phyloP scores from a whole-genome alignment of 192 early-diverging fungal species.

The Backusella liffmaniae region DNA sequence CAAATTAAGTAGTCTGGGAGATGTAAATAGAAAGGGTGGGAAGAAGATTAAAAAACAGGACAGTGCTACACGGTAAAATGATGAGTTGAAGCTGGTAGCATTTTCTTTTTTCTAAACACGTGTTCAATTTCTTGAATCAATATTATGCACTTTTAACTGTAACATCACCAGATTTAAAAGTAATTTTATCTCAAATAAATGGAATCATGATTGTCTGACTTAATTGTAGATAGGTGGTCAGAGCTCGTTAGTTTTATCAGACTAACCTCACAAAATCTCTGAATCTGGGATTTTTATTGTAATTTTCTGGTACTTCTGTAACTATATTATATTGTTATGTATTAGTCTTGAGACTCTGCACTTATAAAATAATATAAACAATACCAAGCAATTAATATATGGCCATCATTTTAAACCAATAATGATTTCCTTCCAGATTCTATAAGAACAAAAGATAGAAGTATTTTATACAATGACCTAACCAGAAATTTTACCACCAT shows the following conservation, averaged over 20 bases:
- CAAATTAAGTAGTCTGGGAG: not conserved
- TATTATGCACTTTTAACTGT: not conserved
- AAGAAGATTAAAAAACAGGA: not conserved
- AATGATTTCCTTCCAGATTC: not conserved
- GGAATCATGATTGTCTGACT: not conserved
- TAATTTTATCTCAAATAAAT: not conserved
- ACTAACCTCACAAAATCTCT: conserved; percentile 2
- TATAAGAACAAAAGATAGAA: not conserved
- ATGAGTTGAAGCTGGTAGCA: not conserved
- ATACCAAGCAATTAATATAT: not conserved
- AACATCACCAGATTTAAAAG: not conserved
- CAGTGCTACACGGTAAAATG: not conserved
- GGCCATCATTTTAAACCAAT: not conserved
- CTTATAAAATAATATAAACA: no score
- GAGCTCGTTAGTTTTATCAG: not conserved
- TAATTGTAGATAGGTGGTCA: not conserved
- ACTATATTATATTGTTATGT: not conserved
- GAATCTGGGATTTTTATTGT: not conserved
- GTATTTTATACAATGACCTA: not conserved
- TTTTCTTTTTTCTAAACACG: not conserved
- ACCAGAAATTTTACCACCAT: not conserved
- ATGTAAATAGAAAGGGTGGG: not conserved
- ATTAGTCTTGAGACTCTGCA: not conserved
- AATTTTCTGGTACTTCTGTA: not conserved
- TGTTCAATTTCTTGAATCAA: not conserved